Conservation (phyloP, 352 stramenopile species). For the Stephanocyclus meneghinianus region DNA sequence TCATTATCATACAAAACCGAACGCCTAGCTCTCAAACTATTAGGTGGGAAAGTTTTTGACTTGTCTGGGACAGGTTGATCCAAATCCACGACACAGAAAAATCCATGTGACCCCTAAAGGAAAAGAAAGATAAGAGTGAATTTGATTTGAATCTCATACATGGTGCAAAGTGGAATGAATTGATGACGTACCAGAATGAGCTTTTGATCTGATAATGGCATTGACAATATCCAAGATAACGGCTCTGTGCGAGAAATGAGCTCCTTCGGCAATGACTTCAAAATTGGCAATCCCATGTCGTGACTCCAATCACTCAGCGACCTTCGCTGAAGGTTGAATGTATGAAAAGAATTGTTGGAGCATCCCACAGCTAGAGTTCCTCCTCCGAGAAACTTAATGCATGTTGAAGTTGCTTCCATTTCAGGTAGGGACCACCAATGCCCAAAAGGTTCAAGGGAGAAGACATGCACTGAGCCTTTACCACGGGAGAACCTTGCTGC, state of each 20-base stretch:
- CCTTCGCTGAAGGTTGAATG: constrained; percentile 70
- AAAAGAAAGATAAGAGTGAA: not conserved
- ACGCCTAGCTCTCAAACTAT: constrained; percentile 37
- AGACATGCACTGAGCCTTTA: constrained; percentile 50
- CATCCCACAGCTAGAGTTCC: constrained; percentile 60
- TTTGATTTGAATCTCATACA: not conserved
- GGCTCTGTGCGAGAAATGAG: constrained; percentile 56
- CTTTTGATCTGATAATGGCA: constrained; percentile 42
- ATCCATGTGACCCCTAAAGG: constrained; percentile 62
- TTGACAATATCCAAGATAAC: constrained; percentile 49
- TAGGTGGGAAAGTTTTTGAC: constrained; percentile 37
- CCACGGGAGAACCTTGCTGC: constrained; percentile 30
- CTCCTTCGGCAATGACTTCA: constrained; percentile 54
- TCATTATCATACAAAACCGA: constrained; percentile 19
- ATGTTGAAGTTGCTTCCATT: constrained; percentile 51
- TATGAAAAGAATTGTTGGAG: constrained; percentile 64
- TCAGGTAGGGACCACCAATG: constrained; percentile 69
- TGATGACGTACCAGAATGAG: constrained; percentile 71
- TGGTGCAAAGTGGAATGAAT: not conserved
- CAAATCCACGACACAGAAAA: constrained; percentile 70
- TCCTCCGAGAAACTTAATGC: constrained; percentile 57
- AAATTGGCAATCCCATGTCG: constrained; percentile 59
- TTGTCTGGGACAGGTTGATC: constrained; percentile 46
- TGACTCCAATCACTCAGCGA: constrained; percentile 72
- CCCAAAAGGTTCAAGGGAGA: constrained; percentile 34